Conservation (phyloP, 768 basidiomycete genomes). For the Rhizopogon vesiculosus region DNA sequence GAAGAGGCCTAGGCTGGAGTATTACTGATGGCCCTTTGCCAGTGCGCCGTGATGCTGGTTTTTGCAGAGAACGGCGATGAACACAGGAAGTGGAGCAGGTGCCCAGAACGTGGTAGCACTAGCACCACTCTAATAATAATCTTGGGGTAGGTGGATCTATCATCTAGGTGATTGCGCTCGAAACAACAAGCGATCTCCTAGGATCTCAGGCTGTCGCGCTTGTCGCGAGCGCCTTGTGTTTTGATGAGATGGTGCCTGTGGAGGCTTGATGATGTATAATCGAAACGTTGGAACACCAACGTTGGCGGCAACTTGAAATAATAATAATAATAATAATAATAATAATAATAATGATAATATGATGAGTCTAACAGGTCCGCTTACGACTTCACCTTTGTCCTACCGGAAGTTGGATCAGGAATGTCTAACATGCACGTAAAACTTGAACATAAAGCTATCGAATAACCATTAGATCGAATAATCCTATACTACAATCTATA, state of each 20-base stretch:
- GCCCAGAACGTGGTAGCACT: neutral
- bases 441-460: neutral
- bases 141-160: neutral
- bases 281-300: neutral
- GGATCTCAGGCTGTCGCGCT: neutral
- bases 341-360: too few relatives aligned
- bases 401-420: too few relatives aligned
- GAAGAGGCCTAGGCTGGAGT: neutral
- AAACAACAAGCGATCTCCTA: neutral
- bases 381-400: too few relatives aligned
- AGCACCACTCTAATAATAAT: neutral
- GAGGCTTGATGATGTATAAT: neutral
- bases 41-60: conserved; percentile 8
- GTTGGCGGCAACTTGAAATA: too few relatives aligned
- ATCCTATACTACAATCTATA: neutral
- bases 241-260: conserved; percentile 11
- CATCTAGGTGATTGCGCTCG: neutral
- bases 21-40: neutral
- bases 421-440: too few relatives aligned
- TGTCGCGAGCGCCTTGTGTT: conserved; percentile 10
- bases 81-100: neutral
- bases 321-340: too few relatives aligned
- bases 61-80: conserved; percentile 11
- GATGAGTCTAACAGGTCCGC: too few relatives aligned
- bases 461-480: neutral